A percentile compares a stretch with the other conserved stretches of the same genome.
phyloP scores from a whole-genome alignment of 768 basidiomycete species.

The Suillus subluteus region DNA sequence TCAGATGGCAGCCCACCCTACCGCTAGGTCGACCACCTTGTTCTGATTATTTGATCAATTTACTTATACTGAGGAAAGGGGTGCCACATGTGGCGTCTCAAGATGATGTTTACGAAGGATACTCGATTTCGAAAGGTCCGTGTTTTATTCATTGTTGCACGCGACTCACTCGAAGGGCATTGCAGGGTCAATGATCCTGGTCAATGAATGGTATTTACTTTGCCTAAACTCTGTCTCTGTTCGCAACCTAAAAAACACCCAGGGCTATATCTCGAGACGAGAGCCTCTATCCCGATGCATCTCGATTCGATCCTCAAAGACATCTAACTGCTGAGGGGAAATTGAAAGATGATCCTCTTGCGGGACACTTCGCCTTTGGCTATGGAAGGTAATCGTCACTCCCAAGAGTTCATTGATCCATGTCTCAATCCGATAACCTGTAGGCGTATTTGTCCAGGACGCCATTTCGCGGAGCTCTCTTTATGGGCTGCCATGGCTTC shows the following conservation, averaged over 20 bases:
- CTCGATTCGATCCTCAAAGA: slow-evolving; percentile 5
- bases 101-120: slow-evolving; percentile 24
- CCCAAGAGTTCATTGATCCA: neutral
- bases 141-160: neutral
- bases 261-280: neutral
- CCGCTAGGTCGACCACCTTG: slow-evolving; percentile 15
- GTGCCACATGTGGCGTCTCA: slow-evolving; percentile 19
- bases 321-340: neutral
- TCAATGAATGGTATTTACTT: neutral
- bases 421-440: neutral
- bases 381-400: neutral
- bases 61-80: neutral
- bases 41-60: neutral
- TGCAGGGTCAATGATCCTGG: neutral
- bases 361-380: neutral
- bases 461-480: slow-evolving; percentile 8
- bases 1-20: slow-evolving; percentile 25
- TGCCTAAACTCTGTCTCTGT: neutral
- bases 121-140: slow-evolving; percentile 26
- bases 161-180: neutral
- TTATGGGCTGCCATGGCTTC: slow-evolving; percentile 10
- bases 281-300: neutral
- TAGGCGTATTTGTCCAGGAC: slow-evolving; percentile 13
- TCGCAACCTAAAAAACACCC: neutral
- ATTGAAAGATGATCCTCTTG: neutral